These are phyloP conservation scores for Diplodia scrobiculata DNA, from an alignment of 2,329 filamentous ascomycete genomes.

Conservation along the genomic window DNA sequence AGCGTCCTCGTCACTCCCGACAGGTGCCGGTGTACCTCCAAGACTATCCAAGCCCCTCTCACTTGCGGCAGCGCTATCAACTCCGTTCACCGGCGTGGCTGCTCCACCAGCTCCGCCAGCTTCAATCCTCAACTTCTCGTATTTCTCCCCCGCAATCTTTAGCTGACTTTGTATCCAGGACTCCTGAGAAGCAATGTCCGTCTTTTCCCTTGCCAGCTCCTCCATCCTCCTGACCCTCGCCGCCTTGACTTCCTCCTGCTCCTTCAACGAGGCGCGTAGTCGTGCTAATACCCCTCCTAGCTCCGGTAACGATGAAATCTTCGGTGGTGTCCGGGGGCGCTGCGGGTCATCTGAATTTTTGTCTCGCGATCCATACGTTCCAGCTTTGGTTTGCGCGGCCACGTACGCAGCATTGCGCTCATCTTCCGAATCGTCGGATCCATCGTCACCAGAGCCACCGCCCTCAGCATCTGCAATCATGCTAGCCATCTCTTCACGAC, in stretches of 20 bases:
- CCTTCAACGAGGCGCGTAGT: conserved; percentile 62
- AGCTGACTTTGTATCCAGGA: conserved; percentile 77
- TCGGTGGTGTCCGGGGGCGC: conserved; percentile 64
- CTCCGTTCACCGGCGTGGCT: conserved; percentile 38
- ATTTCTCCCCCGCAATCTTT: conserved; percentile 76
- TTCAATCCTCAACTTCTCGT: conserved; percentile 60
- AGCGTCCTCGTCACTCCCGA: background rate
- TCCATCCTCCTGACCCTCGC: conserved; percentile 65
- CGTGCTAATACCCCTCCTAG: conserved; percentile 67
- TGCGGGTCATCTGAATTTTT: conserved; percentile 45
- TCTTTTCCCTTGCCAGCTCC: conserved; percentile 68
- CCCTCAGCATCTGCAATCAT: conserved; percentile 80
- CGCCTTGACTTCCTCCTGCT: conserved; percentile 63
- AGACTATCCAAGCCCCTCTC: conserved; percentile 42
- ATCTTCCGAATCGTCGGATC: conserved; percentile 65
- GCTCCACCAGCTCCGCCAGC: conserved; percentile 45
- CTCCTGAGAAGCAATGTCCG: conserved; percentile 69
- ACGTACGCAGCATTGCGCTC: conserved; percentile 79
- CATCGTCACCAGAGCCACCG: conserved; percentile 65
- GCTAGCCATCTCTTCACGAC: conserved; percentile 77
- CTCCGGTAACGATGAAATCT: conserved; percentile 75
- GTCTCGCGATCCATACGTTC: conserved; percentile 67
- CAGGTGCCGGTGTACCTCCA: conserved; percentile 41
- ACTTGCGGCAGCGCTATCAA: conserved; percentile 37
- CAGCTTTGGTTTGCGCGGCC: conserved; percentile 78